Evolutionary conservation across 2,329 filamentous ascomycete genomes (phyloP).

Genomic region (Sclerotinia sclerotiorum): DNA sequence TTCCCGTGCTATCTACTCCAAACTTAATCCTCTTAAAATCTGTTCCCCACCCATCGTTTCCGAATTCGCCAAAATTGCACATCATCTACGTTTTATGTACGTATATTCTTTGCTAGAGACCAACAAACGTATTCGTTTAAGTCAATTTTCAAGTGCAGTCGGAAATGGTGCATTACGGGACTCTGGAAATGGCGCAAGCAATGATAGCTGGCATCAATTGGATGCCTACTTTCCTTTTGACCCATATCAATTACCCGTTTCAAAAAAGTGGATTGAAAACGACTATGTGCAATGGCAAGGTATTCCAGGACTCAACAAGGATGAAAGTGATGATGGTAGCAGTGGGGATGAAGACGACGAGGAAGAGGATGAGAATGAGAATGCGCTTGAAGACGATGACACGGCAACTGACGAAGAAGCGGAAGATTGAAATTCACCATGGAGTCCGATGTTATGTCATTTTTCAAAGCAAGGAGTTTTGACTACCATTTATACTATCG

Average conservation of each 20-base stretch:
- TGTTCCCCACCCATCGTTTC: slow-evolving; percentile 87
- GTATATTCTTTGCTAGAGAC: slow-evolving; percentile 84
- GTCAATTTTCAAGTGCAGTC: slow-evolving; percentile 63
- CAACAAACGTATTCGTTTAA: slow-evolving; percentile 86
- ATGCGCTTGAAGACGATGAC: slow-evolving; percentile 28
- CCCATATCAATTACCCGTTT: slow-evolving; percentile 86
- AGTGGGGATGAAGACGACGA: slow-evolving; percentile 42
- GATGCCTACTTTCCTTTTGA: slow-evolving; percentile 98
- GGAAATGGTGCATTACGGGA: slow-evolving; percentile 50
- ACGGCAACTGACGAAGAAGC: slow-evolving; percentile 34
- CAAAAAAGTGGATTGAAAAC: slow-evolving; percentile 81
- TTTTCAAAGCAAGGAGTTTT: slow-evolving; percentile 12
- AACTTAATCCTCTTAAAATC: slow-evolving; percentile 92
- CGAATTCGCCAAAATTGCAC: slow-evolving; percentile 85
- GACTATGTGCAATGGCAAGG: slow-evolving; percentile 82
- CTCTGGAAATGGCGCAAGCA: slow-evolving; percentile 51
- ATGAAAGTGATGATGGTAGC: slow-evolving; percentile 54
- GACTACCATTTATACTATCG: background rate
- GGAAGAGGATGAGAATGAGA: slow-evolving; percentile 29
- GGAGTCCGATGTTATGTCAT: background rate
- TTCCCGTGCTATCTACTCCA: slow-evolving; percentile 76
- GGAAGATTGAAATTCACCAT: slow-evolving; percentile 30
- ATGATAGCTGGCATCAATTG: slow-evolving; percentile 79
- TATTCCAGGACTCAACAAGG: slow-evolving; percentile 66
- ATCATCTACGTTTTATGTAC: slow-evolving; percentile 85